Percentiles rank a stretch among this genome's conserved stretches.
Conservation (phyloP, 148 eudicot genomes). For the Diospyros lotus region DNA sequence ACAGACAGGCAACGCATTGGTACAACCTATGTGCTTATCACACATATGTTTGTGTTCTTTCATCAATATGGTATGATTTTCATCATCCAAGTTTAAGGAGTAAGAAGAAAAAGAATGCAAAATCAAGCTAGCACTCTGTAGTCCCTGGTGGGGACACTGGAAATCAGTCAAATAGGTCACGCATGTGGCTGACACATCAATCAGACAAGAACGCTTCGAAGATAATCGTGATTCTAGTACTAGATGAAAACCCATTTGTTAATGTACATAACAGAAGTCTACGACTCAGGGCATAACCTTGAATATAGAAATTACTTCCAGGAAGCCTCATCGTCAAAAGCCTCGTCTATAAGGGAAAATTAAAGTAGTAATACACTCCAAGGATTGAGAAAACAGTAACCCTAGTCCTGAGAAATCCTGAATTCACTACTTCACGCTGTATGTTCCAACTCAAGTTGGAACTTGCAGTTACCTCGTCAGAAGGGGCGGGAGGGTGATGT, state of each 20-base stretch:
- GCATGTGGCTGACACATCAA: background rate
- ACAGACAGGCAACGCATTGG: background rate
- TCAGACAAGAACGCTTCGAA: background rate
- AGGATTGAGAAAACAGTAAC: background rate
- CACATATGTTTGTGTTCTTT: background rate
- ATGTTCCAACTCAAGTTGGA: background rate
- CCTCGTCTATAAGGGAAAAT: background rate
- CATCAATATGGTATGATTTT: background rate
- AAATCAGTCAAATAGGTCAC: background rate
- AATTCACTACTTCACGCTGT: background rate
- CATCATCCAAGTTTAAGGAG: background rate
- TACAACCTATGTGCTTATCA: background rate
- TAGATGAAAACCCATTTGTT: background rate
- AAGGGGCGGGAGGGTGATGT: slow-evolving; percentile 70
- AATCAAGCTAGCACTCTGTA: background rate
- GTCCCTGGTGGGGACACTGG: background rate
- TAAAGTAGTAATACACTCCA: background rate
- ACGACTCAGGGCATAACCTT: background rate
- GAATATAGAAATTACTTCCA: background rate
- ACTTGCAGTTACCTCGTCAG: slow-evolving; percentile 49
- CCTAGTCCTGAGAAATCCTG: background rate
- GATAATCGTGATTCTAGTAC: background rate
- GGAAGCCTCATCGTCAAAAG: background rate
- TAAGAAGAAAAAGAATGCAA: background rate
- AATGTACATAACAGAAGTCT: background rate